Evolutionary conservation across 2,329 filamentous ascomycete species (phyloP).

Genomic region (Mariannaea sp.): DNA sequence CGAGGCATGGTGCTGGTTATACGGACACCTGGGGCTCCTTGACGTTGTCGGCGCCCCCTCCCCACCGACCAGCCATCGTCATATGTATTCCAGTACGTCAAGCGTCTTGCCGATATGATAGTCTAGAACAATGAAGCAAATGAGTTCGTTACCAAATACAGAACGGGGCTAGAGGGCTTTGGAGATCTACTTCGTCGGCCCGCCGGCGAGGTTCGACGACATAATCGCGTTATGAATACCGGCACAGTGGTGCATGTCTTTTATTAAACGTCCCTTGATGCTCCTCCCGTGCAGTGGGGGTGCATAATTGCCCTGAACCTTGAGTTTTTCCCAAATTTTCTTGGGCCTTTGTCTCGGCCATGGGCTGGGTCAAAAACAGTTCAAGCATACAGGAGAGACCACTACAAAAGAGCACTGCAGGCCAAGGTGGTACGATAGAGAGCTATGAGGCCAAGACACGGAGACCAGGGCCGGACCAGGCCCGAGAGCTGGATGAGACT

Average conservation of each 20-base stretch:
- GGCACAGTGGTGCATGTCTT: background rate
- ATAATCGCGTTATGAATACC: background rate
- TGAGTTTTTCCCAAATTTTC: conserved; percentile 5
- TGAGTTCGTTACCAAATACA: background rate
- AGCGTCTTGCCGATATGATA: conserved; percentile 13
- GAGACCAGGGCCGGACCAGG: conserved; percentile 13
- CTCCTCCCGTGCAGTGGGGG: conserved; percentile 3
- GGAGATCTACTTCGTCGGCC: background rate
- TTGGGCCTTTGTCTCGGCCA: conserved; percentile 4
- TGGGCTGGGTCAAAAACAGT: conserved; percentile 24
- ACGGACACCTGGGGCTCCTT: background rate
- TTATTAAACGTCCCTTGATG: background rate
- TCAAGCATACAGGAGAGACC: conserved; percentile 22
- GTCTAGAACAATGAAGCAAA: background rate
- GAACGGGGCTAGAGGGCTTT: background rate
- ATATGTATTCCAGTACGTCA: no score
- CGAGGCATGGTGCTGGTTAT: no score
- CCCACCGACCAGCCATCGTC: conserved; percentile 4
- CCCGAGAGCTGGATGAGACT: conserved; percentile 7
- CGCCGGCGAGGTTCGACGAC: background rate
- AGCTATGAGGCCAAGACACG: conserved; percentile 20
- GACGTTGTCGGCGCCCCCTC: background rate
- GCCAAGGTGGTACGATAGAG: conserved; percentile 29
- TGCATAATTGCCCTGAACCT: conserved; percentile 25
- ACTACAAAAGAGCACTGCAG: conserved; percentile 13